These are phyloP conservation scores for Porphyrellus sp. DNA, from an alignment of 1,284 basidiomycete genomes.

Conservation along the genomic window DNA sequence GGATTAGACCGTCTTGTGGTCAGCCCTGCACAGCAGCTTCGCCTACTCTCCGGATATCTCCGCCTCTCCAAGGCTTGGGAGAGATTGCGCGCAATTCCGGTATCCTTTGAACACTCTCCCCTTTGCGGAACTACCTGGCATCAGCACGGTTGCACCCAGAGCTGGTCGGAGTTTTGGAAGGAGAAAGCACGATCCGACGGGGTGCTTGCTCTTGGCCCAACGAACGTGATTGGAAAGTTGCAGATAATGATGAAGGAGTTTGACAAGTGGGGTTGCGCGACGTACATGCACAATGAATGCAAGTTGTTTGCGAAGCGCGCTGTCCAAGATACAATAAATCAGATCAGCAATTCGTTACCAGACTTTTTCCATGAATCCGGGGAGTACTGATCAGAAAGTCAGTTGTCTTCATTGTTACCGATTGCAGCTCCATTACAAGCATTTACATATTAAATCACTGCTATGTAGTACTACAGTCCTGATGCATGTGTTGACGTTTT, in stretches of 20 bases:
- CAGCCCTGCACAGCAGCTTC: constrained; percentile 53
- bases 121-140: constrained; percentile 66
- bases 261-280: constrained; percentile 62
- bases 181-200: constrained; percentile 60
- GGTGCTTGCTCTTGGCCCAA: constrained; percentile 52
- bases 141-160: constrained; percentile 61
- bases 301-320: constrained; percentile 51
- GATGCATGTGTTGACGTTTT: constrained; percentile 14
- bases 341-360: constrained; percentile 52
- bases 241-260: constrained; percentile 58
- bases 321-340: constrained; percentile 51
- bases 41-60: constrained; percentile 62
- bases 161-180: constrained; percentile 67
- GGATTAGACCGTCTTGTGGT: constrained; percentile 46
- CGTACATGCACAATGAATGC: constrained; percentile 73
- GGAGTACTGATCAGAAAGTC: constrained; percentile 25
- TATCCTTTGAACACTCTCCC: constrained; percentile 56
- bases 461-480: neutral
- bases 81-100: constrained; percentile 48
- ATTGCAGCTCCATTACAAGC: neutral
- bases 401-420: neutral
- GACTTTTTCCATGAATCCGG: constrained; percentile 51
- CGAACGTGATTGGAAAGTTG: constrained; percentile 62
- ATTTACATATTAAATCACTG: neutral
- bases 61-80: constrained; percentile 64